Percentiles rank a stretch among this genome's conserved stretches.
phyloP scores from a whole-genome alignment of 495 filamentous ascomycete species.

The Neurospora sp. region DNA sequence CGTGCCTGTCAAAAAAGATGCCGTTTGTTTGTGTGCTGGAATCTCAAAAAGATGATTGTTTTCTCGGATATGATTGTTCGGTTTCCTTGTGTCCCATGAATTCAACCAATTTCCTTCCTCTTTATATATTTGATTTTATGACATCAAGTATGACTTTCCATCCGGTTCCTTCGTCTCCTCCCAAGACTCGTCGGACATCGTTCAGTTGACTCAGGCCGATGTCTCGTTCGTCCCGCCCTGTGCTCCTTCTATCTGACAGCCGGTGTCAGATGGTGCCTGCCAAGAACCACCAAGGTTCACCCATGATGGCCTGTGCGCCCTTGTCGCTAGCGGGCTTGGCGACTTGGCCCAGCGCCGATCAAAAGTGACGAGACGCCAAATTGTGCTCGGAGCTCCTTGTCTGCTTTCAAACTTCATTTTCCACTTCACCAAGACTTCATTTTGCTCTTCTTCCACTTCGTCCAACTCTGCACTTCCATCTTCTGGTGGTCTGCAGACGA shows the following conservation, averaged over 20 bases:
- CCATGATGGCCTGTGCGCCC: background rate
- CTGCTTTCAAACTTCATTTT: background rate
- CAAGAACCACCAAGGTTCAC: background rate
- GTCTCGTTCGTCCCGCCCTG: background rate
- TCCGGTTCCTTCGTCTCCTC: background rate
- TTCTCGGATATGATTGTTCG: background rate
- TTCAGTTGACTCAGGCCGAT: slow-evolving; percentile 16
- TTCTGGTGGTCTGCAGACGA: background rate
- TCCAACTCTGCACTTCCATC: background rate
- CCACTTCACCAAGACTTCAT: background rate
- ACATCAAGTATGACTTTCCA: background rate
- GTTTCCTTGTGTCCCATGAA: background rate
- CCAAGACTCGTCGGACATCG: background rate
- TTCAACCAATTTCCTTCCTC: background rate
- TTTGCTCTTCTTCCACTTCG: background rate
- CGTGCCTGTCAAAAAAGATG: background rate
- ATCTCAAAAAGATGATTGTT: background rate
- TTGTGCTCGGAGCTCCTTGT: background rate
- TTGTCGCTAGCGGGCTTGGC: background rate
- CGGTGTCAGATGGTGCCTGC: background rate
- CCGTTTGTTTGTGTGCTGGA: background rate
- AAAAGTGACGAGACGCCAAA: background rate
- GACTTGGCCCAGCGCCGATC: background rate
- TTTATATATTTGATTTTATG: background rate
- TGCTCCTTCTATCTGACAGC: background rate